Evolutionary conservation across 306 rosid genomes (phyloP), one percentile per base, ranked within the genome.

Genomic region (Castanea crenata): DNA sequence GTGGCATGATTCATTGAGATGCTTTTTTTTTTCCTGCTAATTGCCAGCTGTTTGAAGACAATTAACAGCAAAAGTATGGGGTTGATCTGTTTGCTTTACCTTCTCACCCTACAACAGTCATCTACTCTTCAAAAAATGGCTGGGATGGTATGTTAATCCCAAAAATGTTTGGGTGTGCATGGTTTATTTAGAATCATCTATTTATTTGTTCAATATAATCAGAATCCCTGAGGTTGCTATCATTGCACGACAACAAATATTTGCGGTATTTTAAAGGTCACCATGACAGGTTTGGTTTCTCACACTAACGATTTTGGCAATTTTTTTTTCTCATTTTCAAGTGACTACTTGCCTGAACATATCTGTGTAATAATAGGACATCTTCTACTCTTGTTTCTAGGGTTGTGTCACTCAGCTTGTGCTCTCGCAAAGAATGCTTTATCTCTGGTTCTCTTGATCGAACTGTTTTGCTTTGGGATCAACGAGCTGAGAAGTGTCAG

Each of bases 21-120:
- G 41, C 71, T 44, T 59, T 83, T 73, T 63, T 41, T 44, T 56
- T 64, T 83, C 64, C 58, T 46, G 44, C 35, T 57, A 82, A 78
- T 68, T 82, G 79, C 69, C 87, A 94, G 98, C 81, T 95, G 93
- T 87, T 90, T 93, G 92, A 95, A 95, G 97, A 92, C 98, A 78
- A 95, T 95, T 78, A 95, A 95, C 84, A 95, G 98, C 88, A 95
- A 95, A 95, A 95, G 78, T 95, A 95, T 76, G 99, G 99, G 73
- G 97, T 95, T 83, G 99, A 92, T 78, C 86, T 95, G 98, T 95
- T 88, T 90, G 94, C 91, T 95, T 91, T 73, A 92, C 99, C 99
- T 75, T 89, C 97, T 78, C 98, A 95, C 84, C 98, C 99, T 41
- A 91, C 97, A 71, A 95, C 98, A 14, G 99, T 95, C 73, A 95